Evolutionary conservation across 768 basidiomycete genomes (phyloP).

Genomic region (Boletus sp.): DNA sequence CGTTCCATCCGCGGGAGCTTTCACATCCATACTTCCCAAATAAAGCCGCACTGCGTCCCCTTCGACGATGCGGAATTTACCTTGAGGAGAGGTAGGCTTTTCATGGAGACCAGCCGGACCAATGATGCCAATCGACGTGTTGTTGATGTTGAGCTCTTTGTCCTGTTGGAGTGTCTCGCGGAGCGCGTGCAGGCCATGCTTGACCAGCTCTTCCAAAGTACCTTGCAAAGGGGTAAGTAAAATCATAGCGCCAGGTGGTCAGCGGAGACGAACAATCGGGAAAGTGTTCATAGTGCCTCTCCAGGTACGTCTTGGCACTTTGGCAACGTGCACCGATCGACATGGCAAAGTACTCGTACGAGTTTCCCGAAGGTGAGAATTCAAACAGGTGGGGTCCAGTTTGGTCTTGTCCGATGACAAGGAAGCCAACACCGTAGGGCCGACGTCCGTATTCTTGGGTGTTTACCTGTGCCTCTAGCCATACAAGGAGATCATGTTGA

Average conservation of each 20-base stretch:
- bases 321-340: slow-evolving; percentile 98
- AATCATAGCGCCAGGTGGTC: background rate
- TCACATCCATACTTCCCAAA: slow-evolving; percentile 74
- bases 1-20: slow-evolving; percentile 46
- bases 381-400: slow-evolving; percentile 98
- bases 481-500: slow-evolving; percentile 5
- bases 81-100: slow-evolving; percentile 45
- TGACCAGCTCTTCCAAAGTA: slow-evolving; percentile 81
- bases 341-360: slow-evolving; percentile 97
- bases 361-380: slow-evolving; percentile 96
- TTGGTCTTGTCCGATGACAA: slow-evolving; percentile 94
- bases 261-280: slow-evolving; percentile 59
- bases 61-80: slow-evolving; percentile 84
- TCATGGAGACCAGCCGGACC: slow-evolving; percentile 68
- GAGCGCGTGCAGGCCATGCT: slow-evolving; percentile 91
- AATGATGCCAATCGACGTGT: slow-evolving; percentile 93
- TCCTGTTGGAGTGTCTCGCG: slow-evolving; percentile 98
- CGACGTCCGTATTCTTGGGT: slow-evolving; percentile 97
- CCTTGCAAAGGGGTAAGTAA: slow-evolving; percentile 40
- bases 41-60: slow-evolving; percentile 73
- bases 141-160: slow-evolving; percentile 89
- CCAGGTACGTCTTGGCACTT: slow-evolving; percentile 97
- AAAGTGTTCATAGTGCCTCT: slow-evolving; percentile 90
- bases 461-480: slow-evolving; percentile 91
- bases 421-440: slow-evolving; percentile 98